phyloP scores from a whole-genome alignment of 257 asterid species.

The Hygrophila difformis region DNA sequence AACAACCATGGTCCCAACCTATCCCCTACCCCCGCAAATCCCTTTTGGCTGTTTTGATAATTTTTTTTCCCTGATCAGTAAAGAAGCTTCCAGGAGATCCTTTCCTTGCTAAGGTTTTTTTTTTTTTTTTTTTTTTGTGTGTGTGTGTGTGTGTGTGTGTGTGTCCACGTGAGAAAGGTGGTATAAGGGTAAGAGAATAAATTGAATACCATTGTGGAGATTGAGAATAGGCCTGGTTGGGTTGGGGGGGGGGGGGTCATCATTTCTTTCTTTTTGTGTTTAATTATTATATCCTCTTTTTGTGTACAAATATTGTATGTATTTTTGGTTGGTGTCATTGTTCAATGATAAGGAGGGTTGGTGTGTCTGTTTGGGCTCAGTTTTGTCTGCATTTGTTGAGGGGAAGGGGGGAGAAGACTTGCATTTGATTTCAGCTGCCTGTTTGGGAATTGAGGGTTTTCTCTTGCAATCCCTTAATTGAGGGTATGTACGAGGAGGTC shows the following conservation, averaged over 20 bases:
- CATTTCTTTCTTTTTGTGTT: constrained; percentile 29
- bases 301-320: constrained; percentile 3
- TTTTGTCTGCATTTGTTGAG: constrained; percentile 40
- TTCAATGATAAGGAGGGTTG: constrained; percentile 57
- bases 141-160: too few relatives aligned
- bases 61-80: constrained; percentile 2
- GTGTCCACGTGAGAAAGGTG: constrained; percentile 60
- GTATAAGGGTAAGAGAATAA: constrained; percentile 21
- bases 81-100: constrained; percentile 23
- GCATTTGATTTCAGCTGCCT: constrained; percentile 36
- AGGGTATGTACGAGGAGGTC: too few relatives aligned
- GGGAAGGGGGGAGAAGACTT: constrained; percentile 9
- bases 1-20: constrained; percentile 20
- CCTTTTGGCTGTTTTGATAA: too few relatives aligned
- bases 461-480: too few relatives aligned
- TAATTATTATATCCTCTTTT: constrained; percentile 18
- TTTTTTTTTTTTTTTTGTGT: too few relatives aligned
- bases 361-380: constrained; percentile 36
- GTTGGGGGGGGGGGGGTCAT: too few relatives aligned
- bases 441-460: constrained; percentile 5
- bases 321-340: constrained; percentile 58
- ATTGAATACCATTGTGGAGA: too few relatives aligned
- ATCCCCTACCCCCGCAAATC: too few relatives aligned
- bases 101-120: too few relatives aligned
- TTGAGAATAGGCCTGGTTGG: too few relatives aligned